Evolutionary conservation across 1,284 basidiomycete genomes (phyloP), one percentile per base, ranked within the genome.

Genomic region (Mycosarcoma maydis): DNA sequence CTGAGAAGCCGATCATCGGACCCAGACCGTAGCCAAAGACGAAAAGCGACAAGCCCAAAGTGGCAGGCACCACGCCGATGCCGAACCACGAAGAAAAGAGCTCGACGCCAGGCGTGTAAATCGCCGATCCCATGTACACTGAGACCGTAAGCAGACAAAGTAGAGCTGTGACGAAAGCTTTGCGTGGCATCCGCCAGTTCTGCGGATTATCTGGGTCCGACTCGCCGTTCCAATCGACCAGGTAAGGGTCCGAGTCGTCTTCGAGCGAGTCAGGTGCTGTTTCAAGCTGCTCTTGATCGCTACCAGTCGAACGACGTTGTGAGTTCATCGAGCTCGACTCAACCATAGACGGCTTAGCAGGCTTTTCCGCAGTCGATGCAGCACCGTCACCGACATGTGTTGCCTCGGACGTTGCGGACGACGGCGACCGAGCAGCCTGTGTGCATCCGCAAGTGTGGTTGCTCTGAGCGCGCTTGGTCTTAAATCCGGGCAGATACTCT

Each of bases 101-200:
- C 23, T 87, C 76, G 26, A 88, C 80, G 0, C 86, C 85, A 2
- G 87, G 87, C 0, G 87, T 87, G 34, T 84, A 84, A 38, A 88
- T 86, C 4, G 85, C 85, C 46, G 85, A 85, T 16, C 88, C 88
- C 54, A 87, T 83, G 76, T 88, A 89, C 3, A 86, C 83, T 66
- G 87, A 86, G 33, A 87, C 81, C 6, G 81, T 78, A 38, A 83
- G 68, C 13, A 81, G 51, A 33, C 70, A 75, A 37, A 83, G 67
- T 13, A 78, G 48, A 20, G 40, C 46, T 8, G 70, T 78, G 52
- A 83, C 73, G 8, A 79, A 80, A 23, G 48, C 17, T 30, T 82
- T 82, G 55, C 78, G 71, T 4, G 42, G 34, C 4, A 43, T 41
- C 1, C 70, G 49, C 82, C 82, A 83, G 58, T 82, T 83, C 22